phyloP scores from a whole-genome alignment of 495 filamentous ascomycete genomes.

The Opeltia flavorubescens region DNA sequence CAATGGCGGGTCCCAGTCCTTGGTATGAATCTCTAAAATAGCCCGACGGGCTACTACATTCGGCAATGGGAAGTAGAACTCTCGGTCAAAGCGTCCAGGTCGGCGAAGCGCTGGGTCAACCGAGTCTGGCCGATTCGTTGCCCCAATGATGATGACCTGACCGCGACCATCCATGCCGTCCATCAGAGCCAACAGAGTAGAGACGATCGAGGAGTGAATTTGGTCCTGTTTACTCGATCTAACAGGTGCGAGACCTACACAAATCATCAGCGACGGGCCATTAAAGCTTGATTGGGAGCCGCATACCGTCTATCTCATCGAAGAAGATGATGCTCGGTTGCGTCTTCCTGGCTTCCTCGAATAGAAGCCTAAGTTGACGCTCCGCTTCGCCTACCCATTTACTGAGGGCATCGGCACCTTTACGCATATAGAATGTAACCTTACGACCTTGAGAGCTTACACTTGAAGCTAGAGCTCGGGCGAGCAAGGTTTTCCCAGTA shows the following conservation, averaged over 20 bases:
- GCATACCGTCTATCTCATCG: slow-evolving; percentile 85
- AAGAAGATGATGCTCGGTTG: slow-evolving; percentile 99
- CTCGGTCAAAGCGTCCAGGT: slow-evolving; percentile 90
- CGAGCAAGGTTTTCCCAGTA: slow-evolving; percentile 92
- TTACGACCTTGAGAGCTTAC: slow-evolving; percentile 71
- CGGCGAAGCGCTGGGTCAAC: slow-evolving; percentile 95
- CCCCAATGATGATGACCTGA: slow-evolving; percentile 95
- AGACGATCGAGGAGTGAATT: slow-evolving; percentile 95
- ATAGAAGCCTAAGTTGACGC: slow-evolving; percentile 78
- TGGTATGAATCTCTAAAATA: slow-evolving; percentile 92
- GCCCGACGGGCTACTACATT: slow-evolving; percentile 60
- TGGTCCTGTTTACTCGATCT: slow-evolving; percentile 96
- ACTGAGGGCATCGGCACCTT: slow-evolving; percentile 89
- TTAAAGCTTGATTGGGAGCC: background rate
- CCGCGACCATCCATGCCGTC: slow-evolving; percentile 98
- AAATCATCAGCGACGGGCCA: background rate
- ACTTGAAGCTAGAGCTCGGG: slow-evolving; percentile 75
- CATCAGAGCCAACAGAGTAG: slow-evolving; percentile 89
- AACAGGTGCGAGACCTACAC: slow-evolving; percentile 64
- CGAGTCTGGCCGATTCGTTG: slow-evolving; percentile 94
- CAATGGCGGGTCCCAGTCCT: slow-evolving; percentile 74
- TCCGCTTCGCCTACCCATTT: slow-evolving; percentile 99
- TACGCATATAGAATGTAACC: slow-evolving; percentile 98
- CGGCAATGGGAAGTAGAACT: slow-evolving; percentile 94
- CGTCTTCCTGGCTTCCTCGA: slow-evolving; percentile 87